These are phyloP conservation scores for Microdochium trichocladiopsis DNA, from an alignment of 2,329 filamentous ascomycete species.

Conservation along the genomic window DNA sequence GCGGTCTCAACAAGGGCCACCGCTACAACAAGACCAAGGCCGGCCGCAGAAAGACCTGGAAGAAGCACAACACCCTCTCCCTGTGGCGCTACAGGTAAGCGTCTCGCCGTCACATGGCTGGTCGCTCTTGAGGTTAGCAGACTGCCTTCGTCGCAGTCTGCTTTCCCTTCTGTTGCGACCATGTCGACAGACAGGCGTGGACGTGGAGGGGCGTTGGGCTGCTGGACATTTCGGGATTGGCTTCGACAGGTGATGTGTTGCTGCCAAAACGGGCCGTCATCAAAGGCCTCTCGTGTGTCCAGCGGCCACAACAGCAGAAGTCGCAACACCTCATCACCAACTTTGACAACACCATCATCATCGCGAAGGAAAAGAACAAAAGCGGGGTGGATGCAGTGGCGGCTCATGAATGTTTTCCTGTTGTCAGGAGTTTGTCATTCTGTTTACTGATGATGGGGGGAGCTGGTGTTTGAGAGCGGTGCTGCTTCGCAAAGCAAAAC, in stretches of 20 bases:
- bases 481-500: too few relatives aligned
- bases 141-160: too few relatives aligned
- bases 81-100: slow-evolving; percentile 94
- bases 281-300: not conserved
- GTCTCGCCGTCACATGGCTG: slow-evolving; percentile 3
- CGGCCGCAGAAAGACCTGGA: slow-evolving; percentile 99
- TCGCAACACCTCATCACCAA: too few relatives aligned
- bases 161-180: not conserved
- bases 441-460: too few relatives aligned
- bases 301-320: not conserved
- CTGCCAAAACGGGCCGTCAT: not conserved
- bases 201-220: not conserved
- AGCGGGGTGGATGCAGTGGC: too few relatives aligned
- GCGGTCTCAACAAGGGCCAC: slow-evolving; percentile 99
- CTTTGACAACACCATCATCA: too few relatives aligned
- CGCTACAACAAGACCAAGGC: slow-evolving; percentile 97
- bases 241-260: not conserved
- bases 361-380: too few relatives aligned
- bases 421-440: too few relatives aligned
- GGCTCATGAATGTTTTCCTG: too few relatives aligned
- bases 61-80: slow-evolving; percentile 98
- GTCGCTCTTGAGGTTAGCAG: too few relatives aligned
- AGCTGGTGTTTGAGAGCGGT: too few relatives aligned
- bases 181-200: not conserved
- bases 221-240: not conserved